Conservation (phyloP, 2,329 filamentous ascomycete species). For the Pyricularia sp. region DNA sequence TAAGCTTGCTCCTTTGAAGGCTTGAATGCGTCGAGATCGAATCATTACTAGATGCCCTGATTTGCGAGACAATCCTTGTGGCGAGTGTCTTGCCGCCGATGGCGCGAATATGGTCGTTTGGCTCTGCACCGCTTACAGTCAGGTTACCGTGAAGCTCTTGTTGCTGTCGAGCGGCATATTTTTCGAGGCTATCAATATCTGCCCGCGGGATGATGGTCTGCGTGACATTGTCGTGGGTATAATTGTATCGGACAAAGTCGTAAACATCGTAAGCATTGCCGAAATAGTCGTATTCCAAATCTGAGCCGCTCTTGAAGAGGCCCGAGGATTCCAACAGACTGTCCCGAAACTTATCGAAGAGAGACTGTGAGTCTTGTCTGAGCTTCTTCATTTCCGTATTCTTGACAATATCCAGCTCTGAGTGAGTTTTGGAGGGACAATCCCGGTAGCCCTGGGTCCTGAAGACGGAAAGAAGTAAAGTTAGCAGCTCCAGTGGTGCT, state of each 20-base stretch:
- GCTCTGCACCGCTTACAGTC: constrained; percentile 36
- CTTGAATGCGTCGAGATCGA: constrained; percentile 21
- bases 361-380: background rate
- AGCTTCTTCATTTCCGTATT: constrained; percentile 10
- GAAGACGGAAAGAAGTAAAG: too few relatives aligned
- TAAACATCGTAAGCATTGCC: constrained; percentile 40
- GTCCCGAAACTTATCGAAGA: background rate
- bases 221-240: constrained; percentile 29
- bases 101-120: constrained; percentile 29
- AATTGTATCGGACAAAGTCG: constrained; percentile 41
- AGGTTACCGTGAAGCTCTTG: constrained; percentile 41
- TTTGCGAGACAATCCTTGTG: constrained; percentile 25
- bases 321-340: background rate
- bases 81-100: constrained; percentile 42
- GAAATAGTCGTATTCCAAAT: constrained; percentile 22
- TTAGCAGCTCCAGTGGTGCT: background rate
- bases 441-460: constrained; percentile 25
- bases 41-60: constrained; percentile 16
- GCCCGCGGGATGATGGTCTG: constrained; percentile 27
- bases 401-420: constrained; percentile 8
- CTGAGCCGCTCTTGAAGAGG: background rate
- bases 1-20: constrained; percentile 29
- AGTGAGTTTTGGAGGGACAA: constrained; percentile 24
- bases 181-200: constrained; percentile 40
- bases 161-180: constrained; percentile 56